Percentiles rank a stretch among this genome's conserved stretches.
These are phyloP conservation scores for Danielia reshetovae DNA, from an alignment of 805 yeast species.

Conservation along the genomic window DNA sequence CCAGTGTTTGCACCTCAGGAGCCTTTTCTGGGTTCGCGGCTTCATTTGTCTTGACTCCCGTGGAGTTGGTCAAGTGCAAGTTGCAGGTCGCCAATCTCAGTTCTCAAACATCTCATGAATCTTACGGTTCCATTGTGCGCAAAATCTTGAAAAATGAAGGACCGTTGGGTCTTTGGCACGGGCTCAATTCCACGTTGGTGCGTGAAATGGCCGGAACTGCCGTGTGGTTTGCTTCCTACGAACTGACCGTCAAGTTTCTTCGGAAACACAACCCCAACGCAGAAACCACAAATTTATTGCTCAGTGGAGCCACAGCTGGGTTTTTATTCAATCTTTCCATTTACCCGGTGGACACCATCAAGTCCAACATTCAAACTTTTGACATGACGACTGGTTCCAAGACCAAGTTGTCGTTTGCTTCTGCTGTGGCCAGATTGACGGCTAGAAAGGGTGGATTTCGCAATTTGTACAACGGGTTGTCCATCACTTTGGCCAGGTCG, in stretches of 20 bases:
- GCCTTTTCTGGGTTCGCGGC: slow-evolving; percentile 80
- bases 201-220: slow-evolving; percentile 90
- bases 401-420: slow-evolving; percentile 23
- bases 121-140: slow-evolving; percentile 29
- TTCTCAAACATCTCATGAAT: slow-evolving; percentile 18
- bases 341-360: slow-evolving; percentile 89
- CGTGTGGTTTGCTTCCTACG: slow-evolving; percentile 92
- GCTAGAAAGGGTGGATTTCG: slow-evolving; percentile 52
- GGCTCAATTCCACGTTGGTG: slow-evolving; percentile 74
- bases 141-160: slow-evolving; percentile 52
- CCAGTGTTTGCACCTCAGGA: slow-evolving; percentile 54
- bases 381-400: slow-evolving; percentile 22
- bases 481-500: slow-evolving; percentile 76
- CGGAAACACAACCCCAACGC: slow-evolving; percentile 18
- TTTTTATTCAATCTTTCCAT: slow-evolving; percentile 71
- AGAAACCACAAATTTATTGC: slow-evolving; percentile 48
- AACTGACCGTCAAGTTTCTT: slow-evolving; percentile 42
- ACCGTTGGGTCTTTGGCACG: slow-evolving; percentile 76
- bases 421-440: slow-evolving; percentile 30
- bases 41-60: slow-evolving; percentile 81
- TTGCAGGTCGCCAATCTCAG: slow-evolving; percentile 59
- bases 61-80: slow-evolving; percentile 86
- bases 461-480: slow-evolving; percentile 80
- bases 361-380: slow-evolving; percentile 76
- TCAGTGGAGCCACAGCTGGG: slow-evolving; percentile 88